Percentiles rank a stretch among this genome's conserved stretches.
Conservation (phyloP, 2,329 filamentous ascomycete species). For the Phoma herbarum region DNA sequence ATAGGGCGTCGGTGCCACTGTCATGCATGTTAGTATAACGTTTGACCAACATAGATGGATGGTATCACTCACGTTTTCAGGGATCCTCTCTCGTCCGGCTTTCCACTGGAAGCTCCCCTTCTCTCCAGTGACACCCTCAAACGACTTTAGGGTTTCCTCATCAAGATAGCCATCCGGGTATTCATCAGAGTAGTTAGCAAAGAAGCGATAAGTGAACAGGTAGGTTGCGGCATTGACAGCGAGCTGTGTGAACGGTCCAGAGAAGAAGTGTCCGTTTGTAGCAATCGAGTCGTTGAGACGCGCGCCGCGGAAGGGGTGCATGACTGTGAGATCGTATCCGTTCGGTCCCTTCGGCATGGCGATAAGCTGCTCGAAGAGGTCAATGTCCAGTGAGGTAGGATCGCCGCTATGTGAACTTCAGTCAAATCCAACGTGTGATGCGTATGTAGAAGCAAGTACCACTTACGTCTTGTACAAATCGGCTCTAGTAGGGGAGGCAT, state of each 20-base stretch:
- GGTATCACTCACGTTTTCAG: slow-evolving; percentile 43
- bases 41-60: background rate
- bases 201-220: slow-evolving; percentile 27
- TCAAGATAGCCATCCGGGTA: slow-evolving; percentile 50
- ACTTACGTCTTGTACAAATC: slow-evolving; percentile 35
- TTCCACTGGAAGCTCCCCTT: slow-evolving; percentile 44
- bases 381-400: slow-evolving; percentile 6
- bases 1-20: slow-evolving; percentile 42
- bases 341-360: slow-evolving; percentile 18
- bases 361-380: slow-evolving; percentile 9
- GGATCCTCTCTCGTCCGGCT: slow-evolving; percentile 53
- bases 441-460: too few species aligned
- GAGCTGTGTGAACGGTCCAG: slow-evolving; percentile 3
- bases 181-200: slow-evolving; percentile 52
- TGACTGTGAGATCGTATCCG: slow-evolving; percentile 17
- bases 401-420: slow-evolving; percentile 10
- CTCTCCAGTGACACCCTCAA: slow-evolving; percentile 50
- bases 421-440: background rate
- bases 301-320: slow-evolving; percentile 27
- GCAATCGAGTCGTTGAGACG: slow-evolving; percentile 14
- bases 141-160: slow-evolving; percentile 51
- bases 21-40: background rate
- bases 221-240: slow-evolving; percentile 17
- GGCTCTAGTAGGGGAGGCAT: slow-evolving; percentile 43
- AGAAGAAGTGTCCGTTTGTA: slow-evolving; percentile 7